Evolutionary conservation across 768 basidiomycete species (phyloP), one percentile per base, ranked within the genome.

Genomic region (Boletus sensibilis): DNA sequence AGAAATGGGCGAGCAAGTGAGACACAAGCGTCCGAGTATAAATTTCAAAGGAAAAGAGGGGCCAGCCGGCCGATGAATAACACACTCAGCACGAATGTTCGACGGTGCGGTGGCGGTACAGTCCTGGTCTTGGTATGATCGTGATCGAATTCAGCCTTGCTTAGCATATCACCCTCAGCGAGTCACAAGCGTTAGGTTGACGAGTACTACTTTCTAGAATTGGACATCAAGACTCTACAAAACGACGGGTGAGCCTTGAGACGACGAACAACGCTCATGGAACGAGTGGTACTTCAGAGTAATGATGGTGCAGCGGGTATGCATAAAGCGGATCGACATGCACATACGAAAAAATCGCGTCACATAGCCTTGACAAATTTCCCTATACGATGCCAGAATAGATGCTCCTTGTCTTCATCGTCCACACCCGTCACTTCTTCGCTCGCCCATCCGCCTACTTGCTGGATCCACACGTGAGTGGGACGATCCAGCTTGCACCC

Each of bases 401-500:
- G 54, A 61, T 76, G 64, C 39, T 88, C 87, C 57, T 79, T 79
- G 4, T 73, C 66, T 56, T 89, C 85, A 1, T 70, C 81, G 5
- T 78, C 75, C 59, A 80, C 78, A 0, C 75, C 75, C 76, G 79
- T 83, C 16, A 79, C 42, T 29, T 76, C 68, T 44, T 69, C 67
- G 49, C 78, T 75, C 16, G 59, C 74, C 87, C 86, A 89, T 42
- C 77, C 69, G 21, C 75, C 78, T 37, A 68, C 67, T 50, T 72
- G 71, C 21, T 76, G 70, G 12, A 85, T 61, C 75, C 78, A 82
- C 0, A 78, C 13, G 33, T 75, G 77, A 3, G 81, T 79, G 12
- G 83, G 82, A 8, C 83, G 74, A 59, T 88, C 85, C 40, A 90
- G 62, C 56, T 73, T 73, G 62, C 89, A 90, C 14, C 88, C 88